phyloP scores from a whole-genome alignment of 495 filamentous ascomycete species.

The Trichocladium antarcticum region DNA sequence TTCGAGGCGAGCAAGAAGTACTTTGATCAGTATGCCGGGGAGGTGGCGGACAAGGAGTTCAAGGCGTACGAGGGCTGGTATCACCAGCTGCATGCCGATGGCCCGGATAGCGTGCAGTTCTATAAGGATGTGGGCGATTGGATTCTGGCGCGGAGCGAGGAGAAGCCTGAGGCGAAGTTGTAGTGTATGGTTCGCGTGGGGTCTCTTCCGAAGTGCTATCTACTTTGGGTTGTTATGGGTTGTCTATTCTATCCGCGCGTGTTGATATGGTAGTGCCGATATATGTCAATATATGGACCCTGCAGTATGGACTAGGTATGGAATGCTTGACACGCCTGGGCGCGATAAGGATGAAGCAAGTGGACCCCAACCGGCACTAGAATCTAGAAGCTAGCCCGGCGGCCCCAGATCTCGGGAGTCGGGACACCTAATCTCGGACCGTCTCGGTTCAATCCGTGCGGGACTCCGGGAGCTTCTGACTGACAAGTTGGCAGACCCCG shows the following conservation, averaged over 20 bases:
- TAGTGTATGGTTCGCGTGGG: neutral
- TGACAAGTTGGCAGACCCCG: neutral
- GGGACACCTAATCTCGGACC: neutral
- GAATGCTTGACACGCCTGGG: no score
- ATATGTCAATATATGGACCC: neutral
- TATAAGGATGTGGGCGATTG: conserved; percentile 61
- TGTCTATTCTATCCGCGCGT: no score
- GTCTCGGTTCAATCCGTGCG: neutral
- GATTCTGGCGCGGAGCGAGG: conserved; percentile 46
- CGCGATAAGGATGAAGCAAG: no score
- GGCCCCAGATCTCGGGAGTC: neutral
- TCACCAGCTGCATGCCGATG: conserved; percentile 68
- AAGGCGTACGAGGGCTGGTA: conserved; percentile 65
- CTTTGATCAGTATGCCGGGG: conserved; percentile 38
- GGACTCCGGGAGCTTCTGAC: neutral
- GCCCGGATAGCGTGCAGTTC: conserved; percentile 49
- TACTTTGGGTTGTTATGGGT: neutral
- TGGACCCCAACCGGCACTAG: no score
- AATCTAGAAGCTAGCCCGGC: no score
- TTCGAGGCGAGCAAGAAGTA: conserved; percentile 51
- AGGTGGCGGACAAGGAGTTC: conserved; percentile 54
- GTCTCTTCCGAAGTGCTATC: no score
- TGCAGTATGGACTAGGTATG: no score
- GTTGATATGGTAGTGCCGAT: no score
- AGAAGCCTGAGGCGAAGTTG: conserved; percentile 10